Evolutionary conservation across 2,329 filamentous ascomycete species (phyloP).

Genomic region (Scedosporium boydii): DNA sequence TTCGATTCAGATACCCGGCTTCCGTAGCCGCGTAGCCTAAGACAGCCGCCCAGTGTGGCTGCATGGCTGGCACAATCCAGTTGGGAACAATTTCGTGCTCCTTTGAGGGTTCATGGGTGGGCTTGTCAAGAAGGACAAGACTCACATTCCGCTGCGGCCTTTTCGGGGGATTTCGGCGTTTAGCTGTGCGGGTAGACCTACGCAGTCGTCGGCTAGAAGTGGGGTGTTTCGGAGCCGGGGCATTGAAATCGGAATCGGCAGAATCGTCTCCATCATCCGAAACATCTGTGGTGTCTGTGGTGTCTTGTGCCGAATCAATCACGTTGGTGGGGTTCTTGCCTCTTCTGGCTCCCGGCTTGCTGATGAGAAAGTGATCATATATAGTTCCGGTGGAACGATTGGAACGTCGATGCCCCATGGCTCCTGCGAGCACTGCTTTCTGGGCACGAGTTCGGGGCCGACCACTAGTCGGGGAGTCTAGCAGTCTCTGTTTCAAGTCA

Average conservation of each 20-base stretch:
- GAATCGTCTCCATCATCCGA: not conserved
- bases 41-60: slow-evolving; percentile 51
- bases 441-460: slow-evolving; percentile 5
- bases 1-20: slow-evolving; percentile 33
- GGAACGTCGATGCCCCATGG: not conserved
- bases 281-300: not conserved
- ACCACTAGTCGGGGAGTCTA: not conserved
- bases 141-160: not conserved
- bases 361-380: slow-evolving; percentile 2
- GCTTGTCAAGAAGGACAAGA: no score
- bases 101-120: not conserved
- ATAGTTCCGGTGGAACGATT: not conserved
- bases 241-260: not conserved
- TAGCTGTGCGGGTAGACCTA: not conserved
- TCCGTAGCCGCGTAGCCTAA: slow-evolving; percentile 57
- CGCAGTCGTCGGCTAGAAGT: not conserved
- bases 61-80: slow-evolving; percentile 28
- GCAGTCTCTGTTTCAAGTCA: not conserved
- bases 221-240: not conserved
- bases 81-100: slow-evolving; percentile 29
- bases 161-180: not conserved
- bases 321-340: not conserved
- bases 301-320: not conserved
- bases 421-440: slow-evolving; percentile 1
- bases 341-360: not conserved